A percentile compares a stretch with the other conserved stretches of the same genome.
phyloP scores from a whole-genome alignment of 192 early-diverging fungal genomes.

The Coemansia sp. region DNA sequence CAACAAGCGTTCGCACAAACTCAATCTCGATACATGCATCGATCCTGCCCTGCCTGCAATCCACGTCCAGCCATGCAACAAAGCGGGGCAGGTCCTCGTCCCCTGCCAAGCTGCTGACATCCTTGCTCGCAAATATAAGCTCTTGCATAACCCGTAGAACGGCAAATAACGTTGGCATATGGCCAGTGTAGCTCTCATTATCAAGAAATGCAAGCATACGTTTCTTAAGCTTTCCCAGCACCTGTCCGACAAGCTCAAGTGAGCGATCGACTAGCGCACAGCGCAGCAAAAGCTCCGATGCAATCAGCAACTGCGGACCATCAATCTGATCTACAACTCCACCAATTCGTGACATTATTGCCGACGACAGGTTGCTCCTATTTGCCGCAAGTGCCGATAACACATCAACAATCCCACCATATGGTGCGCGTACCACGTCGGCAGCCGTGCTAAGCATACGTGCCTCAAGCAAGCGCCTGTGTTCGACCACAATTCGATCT shows the following conservation, averaged over 20 bases:
- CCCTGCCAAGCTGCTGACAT: not conserved
- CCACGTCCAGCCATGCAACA: constrained; percentile 39
- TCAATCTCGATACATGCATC: constrained; percentile 29
- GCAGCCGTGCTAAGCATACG: constrained; percentile 19
- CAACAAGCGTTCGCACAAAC: constrained; percentile 26
- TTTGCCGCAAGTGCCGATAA: constrained; percentile 10
- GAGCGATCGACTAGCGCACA: constrained; percentile 5
- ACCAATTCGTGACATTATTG: constrained; percentile 8
- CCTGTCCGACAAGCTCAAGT: constrained; percentile 2
- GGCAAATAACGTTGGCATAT: constrained; percentile 41
- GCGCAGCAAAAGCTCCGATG: constrained; percentile 22
- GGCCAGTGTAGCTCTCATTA: constrained; percentile 13
- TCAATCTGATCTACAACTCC: constrained; percentile 12
- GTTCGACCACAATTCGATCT: not conserved
- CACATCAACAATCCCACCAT: constrained; percentile 11
- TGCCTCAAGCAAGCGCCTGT: constrained; percentile 11
- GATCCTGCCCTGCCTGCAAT: constrained; percentile 18
- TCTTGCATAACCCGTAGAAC: constrained; percentile 16
- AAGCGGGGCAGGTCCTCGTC: constrained; percentile 47
- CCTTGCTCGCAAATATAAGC: constrained; percentile 8
- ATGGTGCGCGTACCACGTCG: constrained; percentile 6
- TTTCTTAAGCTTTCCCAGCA: constrained; percentile 13
- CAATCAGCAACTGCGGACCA: constrained; percentile 18
- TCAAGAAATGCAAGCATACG: constrained; percentile 34
- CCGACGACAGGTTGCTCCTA: not conserved